A percentile compares a stretch with the other conserved stretches of the same genome.
These are phyloP conservation scores for Elaeis guineensis DNA, from an alignment of 176 grass and related monocot genomes.

Conservation along the genomic window DNA sequence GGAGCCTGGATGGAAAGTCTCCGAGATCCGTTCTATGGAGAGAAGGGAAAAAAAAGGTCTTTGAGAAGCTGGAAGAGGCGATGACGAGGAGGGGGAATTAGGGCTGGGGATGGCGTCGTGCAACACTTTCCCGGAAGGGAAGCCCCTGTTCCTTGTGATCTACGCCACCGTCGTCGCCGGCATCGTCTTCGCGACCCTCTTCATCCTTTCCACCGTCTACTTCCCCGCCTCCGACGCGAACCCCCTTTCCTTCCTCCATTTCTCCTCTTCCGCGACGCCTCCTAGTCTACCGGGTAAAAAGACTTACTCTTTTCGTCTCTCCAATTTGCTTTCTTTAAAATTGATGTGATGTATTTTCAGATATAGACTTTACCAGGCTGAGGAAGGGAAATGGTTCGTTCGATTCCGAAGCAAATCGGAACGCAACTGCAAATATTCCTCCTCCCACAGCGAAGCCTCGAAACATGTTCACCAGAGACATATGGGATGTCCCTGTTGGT, in stretches of 20 bases:
- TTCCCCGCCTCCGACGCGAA: not conserved
- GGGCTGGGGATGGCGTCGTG: slow-evolving; percentile 1
- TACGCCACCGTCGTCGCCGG: slow-evolving; percentile 1
- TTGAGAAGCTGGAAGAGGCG: no score
- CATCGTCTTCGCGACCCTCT: not conserved
- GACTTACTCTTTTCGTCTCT: no score
- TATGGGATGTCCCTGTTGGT: slow-evolving; percentile 54
- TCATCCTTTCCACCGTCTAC: slow-evolving; percentile 10
- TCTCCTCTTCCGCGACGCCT: no score
- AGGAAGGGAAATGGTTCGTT: no score
- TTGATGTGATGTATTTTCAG: no score
- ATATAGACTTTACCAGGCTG: no score
- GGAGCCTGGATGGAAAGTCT: no score
- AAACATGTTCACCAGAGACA: slow-evolving; percentile 40
- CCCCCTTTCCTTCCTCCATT: no score
- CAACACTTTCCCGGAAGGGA: not conserved
- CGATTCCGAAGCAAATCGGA: slow-evolving; percentile 2
- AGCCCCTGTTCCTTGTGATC: not conserved
- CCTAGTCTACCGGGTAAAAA: no score
- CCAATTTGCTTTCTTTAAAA: no score
- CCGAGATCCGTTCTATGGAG: no score
- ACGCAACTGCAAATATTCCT: not conserved
- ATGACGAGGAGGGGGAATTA: not conserved
- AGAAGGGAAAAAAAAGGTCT: no score
- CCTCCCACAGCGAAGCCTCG: slow-evolving; percentile 2